Conservation (phyloP, 2,329 filamentous ascomycete species). For the Fusarium torreyae region DNA sequence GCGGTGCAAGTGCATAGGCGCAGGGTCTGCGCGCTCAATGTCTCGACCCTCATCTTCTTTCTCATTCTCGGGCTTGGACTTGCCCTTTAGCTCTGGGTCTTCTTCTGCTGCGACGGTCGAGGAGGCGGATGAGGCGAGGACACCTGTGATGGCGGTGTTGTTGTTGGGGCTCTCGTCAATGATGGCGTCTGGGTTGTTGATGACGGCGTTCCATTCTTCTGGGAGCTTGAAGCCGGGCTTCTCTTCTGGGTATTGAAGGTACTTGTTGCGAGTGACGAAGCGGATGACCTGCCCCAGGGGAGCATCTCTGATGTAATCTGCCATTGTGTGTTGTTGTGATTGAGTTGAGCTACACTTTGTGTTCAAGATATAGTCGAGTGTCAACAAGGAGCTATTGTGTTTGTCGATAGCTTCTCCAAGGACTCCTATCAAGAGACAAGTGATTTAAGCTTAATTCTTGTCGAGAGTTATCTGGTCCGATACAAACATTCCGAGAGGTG, state of each 20-base stretch:
- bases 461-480: not conserved
- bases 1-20: conserved; percentile 40
- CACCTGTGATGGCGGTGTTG: conserved; percentile 26
- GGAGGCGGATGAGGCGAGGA: conserved; percentile 43
- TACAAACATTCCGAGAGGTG: conserved; percentile 5
- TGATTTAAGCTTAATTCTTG: conserved; percentile 20
- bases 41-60: conserved; percentile 20
- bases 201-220: conserved; percentile 54
- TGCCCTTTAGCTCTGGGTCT: conserved; percentile 19
- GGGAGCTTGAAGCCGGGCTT: conserved; percentile 68
- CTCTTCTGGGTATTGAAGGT: conserved; percentile 74
- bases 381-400: not conserved
- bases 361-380: not conserved
- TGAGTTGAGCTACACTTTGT: not conserved
- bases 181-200: conserved; percentile 51
- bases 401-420: not conserved
- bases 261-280: conserved; percentile 65
- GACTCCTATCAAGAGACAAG: not conserved
- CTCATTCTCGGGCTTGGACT: conserved; percentile 31
- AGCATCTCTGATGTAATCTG: conserved; percentile 66
- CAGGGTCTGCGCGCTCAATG: conserved; percentile 21
- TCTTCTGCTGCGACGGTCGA: conserved; percentile 43
- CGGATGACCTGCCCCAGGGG: conserved; percentile 72
- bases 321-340: conserved; percentile 40
- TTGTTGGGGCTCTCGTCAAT: conserved; percentile 32